Base-by-base conservation (phyloP, 306 rosid genomes). In the Vigna unguiculata region DNA sequence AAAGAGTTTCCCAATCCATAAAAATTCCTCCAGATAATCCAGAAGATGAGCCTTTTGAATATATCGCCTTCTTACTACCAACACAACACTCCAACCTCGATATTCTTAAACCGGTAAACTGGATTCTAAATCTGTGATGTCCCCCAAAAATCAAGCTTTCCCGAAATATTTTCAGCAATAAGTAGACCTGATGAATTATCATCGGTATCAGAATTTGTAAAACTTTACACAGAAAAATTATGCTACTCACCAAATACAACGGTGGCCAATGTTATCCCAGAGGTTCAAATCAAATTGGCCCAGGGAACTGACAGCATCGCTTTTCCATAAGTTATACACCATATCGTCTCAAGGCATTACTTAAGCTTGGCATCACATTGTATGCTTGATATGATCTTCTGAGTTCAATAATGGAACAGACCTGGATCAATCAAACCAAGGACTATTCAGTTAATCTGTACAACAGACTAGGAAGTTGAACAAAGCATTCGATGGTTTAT, bases 361-460 rank as follows among this genome's bases (percentile, higher is more conserved):
- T 95, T 78, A 92, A 86, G 84, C 93, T 81, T 68, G 97, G 99
- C 99, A 95, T 95, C 34, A 95, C 99, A 57, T 95, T 95, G 60
- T 95, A 95, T 30, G 97, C 99, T 82, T 95, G 99, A 82, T 92
- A 95, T 6, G 97, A 95, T 88, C 99, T 88, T 89, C 99, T 86
- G 8, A 95, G 93, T 81, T 95, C 99, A 67, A 95, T 95, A 58
- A 95, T 92, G 58, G 99, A 95, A 84, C 97, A 97, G 48, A 95
- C 99, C 99, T 92, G 90, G 66, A 83, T 63, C 85, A 74, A 73
- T 74, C 77, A 80, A 81, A 85, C 46, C 72, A 81, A 87, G 41
- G 68, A 67, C 69, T 58, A 54, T 49, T 83, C 47, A 75, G 75
- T 77, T 22, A 47, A 73, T 30, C 68, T 19, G 76, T 25, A 80